Conservation (phyloP, 2,329 filamentous ascomycete species). For the Torrubiellomyces zombiae region DNA sequence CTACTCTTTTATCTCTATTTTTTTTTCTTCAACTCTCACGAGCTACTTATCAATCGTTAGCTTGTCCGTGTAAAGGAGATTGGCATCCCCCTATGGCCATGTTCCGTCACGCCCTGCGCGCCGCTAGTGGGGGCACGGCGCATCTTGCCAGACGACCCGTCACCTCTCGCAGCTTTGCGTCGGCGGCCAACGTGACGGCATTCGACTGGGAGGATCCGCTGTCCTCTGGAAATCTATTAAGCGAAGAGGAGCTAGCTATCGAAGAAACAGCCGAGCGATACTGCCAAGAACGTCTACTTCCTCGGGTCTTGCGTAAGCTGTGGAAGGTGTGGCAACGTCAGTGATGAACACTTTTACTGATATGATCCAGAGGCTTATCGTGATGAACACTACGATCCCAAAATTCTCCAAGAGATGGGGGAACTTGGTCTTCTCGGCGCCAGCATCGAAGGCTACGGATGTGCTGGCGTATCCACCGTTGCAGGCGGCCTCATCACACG, state of each 20-base stretch:
- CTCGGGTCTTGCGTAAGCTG: conserved; percentile 63
- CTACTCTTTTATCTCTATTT: background rate
- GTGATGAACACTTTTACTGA: conserved; percentile 3
- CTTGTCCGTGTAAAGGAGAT: too few relatives aligned
- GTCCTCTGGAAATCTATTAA: conserved; percentile 55
- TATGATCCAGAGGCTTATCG: conserved; percentile 53
- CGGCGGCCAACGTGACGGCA: conserved; percentile 13
- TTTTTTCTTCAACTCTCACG: background rate
- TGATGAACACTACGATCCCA: conserved; percentile 70
- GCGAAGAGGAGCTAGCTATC: conserved; percentile 82
- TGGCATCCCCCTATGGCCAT: conserved; percentile 8
- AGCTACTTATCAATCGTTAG: background rate
- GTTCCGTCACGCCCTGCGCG: conserved; percentile 16
- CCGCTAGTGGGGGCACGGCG: conserved; percentile 9
- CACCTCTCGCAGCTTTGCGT: conserved; percentile 18
- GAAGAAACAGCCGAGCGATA: conserved; percentile 83
- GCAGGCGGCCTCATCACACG: conserved; percentile 81
- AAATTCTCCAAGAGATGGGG: conserved; percentile 82
- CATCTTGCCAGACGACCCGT: conserved; percentile 10
- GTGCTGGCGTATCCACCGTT: conserved; percentile 74
- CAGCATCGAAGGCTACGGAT: conserved; percentile 74
- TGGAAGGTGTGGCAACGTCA: background rate
- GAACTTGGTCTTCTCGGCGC: conserved; percentile 78
- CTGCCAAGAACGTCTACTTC: conserved; percentile 77
- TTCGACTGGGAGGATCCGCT: conserved; percentile 95